Conservation (phyloP, 2,329 filamentous ascomycete genomes). For the Nectriaceae sp. region DNA sequence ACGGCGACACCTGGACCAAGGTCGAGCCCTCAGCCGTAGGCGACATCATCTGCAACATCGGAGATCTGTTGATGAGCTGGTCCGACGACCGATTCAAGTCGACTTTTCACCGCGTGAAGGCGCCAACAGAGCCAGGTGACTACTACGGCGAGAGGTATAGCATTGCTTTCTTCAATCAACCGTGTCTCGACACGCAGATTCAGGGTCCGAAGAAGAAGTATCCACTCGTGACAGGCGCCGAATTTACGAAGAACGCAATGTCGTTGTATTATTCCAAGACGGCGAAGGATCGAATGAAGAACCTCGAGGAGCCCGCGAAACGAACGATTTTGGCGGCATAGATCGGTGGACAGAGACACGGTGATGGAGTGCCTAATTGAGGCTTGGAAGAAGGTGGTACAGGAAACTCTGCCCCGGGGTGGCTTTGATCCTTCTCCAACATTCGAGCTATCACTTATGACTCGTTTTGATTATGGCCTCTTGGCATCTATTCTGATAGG, state of each 20-base stretch:
- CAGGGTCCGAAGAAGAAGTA: conserved; percentile 65
- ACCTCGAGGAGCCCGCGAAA: background rate
- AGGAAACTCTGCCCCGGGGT: background rate
- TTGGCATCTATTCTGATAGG: background rate
- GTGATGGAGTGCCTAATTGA: background rate
- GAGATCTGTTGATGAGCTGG: conserved; percentile 68
- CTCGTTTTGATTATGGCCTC: background rate
- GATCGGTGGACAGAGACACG: background rate
- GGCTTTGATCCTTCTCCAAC: background rate
- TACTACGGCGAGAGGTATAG: conserved; percentile 64
- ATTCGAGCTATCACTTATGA: background rate
- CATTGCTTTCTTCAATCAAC: conserved; percentile 69
- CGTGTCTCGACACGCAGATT: conserved; percentile 57
- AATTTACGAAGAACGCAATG: conserved; percentile 51
- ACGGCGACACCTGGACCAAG: conserved; percentile 63
- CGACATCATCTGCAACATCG: conserved; percentile 66
- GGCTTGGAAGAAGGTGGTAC: background rate
- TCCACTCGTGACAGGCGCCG: conserved; percentile 57
- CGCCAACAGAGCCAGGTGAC: conserved; percentile 54
- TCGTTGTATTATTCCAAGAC: conserved; percentile 1
- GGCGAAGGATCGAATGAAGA: background rate
- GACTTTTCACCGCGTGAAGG: conserved; percentile 65
- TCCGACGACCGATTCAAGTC: conserved; percentile 68
- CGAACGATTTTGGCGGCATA: background rate
- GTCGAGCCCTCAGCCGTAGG: conserved; percentile 53